Percentiles rank a stretch among this genome's conserved stretches.
These are phyloP conservation scores for Quercus wislizeni DNA, from an alignment of 306 rosid species.

Conservation along the genomic window DNA sequence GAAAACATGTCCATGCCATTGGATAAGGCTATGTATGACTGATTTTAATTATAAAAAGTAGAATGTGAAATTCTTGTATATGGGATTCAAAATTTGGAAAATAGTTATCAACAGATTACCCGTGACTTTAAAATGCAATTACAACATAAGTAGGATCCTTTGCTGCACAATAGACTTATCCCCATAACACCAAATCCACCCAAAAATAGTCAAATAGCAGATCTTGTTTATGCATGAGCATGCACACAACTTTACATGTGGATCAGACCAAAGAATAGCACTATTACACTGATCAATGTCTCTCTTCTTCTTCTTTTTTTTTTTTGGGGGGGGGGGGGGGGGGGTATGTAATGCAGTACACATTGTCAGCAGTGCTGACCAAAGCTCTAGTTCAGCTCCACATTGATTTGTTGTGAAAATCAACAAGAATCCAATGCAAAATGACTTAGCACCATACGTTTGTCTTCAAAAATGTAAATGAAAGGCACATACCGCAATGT, in stretches of 20 bases:
- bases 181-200: not conserved
- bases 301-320: too few relatives aligned
- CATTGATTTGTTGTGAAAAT: slow-evolving; percentile 24
- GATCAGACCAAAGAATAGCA: not conserved
- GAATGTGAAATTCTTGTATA: not conserved
- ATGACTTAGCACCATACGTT: slow-evolving; percentile 7
- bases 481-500: slow-evolving; percentile 72
- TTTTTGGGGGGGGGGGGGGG: too few relatives aligned
- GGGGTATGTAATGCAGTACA: not conserved
- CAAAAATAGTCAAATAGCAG: not conserved
- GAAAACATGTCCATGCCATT: not conserved
- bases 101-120: not conserved
- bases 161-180: not conserved
- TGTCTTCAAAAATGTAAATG: slow-evolving; percentile 17
- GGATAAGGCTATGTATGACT: not conserved
- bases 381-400: slow-evolving; percentile 13
- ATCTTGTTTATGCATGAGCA: not conserved
- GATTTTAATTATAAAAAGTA: not conserved
- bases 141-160: not conserved
- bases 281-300: too few relatives aligned
- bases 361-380: slow-evolving; percentile 14
- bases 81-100: not conserved
- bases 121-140: not conserved
- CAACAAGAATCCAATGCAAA: slow-evolving; percentile 13
- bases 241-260: not conserved